A percentile compares a stretch with the other conserved stretches of the same genome.
These are phyloP conservation scores for Endothia cerciana DNA, from an alignment of 2,329 filamentous ascomycete genomes.

Conservation along the genomic window DNA sequence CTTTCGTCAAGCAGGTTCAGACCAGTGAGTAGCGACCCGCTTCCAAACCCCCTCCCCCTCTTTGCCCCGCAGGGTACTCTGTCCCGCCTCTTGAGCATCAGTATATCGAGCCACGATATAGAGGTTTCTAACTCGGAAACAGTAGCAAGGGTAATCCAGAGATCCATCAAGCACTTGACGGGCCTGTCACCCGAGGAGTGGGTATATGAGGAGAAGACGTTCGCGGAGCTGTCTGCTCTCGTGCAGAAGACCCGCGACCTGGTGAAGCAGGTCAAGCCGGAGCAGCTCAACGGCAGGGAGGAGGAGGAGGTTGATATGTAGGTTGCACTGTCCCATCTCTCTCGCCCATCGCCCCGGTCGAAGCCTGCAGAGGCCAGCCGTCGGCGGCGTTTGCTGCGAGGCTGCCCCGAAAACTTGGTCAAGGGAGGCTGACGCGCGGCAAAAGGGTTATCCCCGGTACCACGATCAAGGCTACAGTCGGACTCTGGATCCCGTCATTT, in stretches of 20 bases:
- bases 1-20: slow-evolving; percentile 42
- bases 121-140: neutral
- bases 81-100: no score
- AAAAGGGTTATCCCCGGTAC: neutral
- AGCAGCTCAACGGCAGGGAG: slow-evolving; percentile 35
- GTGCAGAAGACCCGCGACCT: slow-evolving; percentile 38
- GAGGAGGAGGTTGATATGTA: slow-evolving; percentile 34
- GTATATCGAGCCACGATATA: no score
- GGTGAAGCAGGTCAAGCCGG: slow-evolving; percentile 35
- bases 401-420: neutral
- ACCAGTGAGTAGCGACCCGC: slow-evolving; percentile 16
- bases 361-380: no score
- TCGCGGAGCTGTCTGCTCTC: slow-evolving; percentile 38
- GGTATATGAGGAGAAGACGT: slow-evolving; percentile 39
- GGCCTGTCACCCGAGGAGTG: slow-evolving; percentile 32
- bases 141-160: slow-evolving; percentile 37
- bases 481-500: slow-evolving; percentile 48
- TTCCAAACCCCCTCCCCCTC: no score
- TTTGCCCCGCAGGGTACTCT: no score
- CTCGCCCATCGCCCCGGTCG: no score
- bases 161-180: slow-evolving; percentile 36
- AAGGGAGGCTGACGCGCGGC: neutral
- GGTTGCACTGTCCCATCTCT: slow-evolving; percentile 20
- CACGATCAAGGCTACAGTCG: slow-evolving; percentile 29
- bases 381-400: no score